Evolutionary conservation across 805 yeast genomes (phyloP), one percentile per base, ranked within the genome.

Genomic region (Hanseniaspora valbyensis): DNA sequence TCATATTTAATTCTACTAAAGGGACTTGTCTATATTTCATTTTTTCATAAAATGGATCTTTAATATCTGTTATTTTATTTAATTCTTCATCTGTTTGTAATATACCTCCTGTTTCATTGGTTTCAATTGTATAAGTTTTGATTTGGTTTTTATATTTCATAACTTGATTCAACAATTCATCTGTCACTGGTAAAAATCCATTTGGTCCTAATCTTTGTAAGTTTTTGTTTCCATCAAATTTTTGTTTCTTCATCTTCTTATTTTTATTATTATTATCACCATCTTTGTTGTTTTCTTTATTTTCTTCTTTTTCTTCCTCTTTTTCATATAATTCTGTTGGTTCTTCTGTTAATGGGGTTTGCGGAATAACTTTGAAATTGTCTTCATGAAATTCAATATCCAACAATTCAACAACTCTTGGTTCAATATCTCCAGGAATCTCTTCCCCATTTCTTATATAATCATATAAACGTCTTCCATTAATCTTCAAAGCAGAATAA

Each of bases 391-490:
- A 66, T 10, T 71, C 69, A 38, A 87, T 59, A 33, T 72, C 74
- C 56, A 69, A 66, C 2, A 92, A 74, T 28, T 69, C 72, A 13
- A 87, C 87, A 26, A 77, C 76, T 56, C 98, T 73, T 1, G 84
- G 75, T 58, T 83, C 79, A 48, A 94, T 86, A 44, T 77, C 74
- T 21, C 42, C 41, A 0, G 98, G 98, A 19, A 92, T 71, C 0
- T 95, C 90, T 24, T 75, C 69, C 0, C 94, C 94, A 55, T 83
- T 77, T 55, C 98, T 73, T 1, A 98, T 98, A 63, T 92, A 92
- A 59, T 90, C 95, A 62, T 94, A 88, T 43, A 94, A 68, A 3
- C 95, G 94, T 66, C 81, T 87, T 16, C 99, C 99, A 61, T 87
- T 81, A 80, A 94, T 83, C 61, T 90, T 90, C 53, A 94, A 69